Percentiles rank a stretch among this genome's conserved stretches.
Evolutionary conservation across 2,329 filamentous ascomycete genomes (phyloP).

Genomic region (Botrytis paeoniae): DNA sequence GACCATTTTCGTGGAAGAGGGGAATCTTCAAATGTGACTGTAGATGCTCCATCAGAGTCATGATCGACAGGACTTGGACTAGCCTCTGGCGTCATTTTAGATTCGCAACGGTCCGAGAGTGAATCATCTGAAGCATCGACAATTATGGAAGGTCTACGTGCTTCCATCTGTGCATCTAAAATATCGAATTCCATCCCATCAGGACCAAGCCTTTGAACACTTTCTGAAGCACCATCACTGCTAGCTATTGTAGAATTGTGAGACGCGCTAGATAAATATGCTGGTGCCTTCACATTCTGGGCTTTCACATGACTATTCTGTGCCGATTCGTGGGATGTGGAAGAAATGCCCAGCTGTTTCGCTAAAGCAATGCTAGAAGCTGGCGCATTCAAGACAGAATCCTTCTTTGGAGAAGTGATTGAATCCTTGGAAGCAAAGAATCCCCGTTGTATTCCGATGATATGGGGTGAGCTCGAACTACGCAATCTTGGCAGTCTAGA

Average conservation of each 20-base stretch:
- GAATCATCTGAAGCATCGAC: conserved; percentile 26
- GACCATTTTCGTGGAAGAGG: conserved; percentile 28
- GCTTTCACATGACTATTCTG: no score
- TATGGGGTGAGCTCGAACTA: conserved; percentile 7
- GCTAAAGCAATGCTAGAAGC: conserved; percentile 17
- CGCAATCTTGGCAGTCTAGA: conserved; percentile 3
- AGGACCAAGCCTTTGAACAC: background rate
- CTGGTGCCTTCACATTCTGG: background rate
- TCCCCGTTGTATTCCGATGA: background rate
- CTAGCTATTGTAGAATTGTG: background rate
- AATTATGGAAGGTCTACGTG: conserved; percentile 10
- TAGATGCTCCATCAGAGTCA: conserved; percentile 16
- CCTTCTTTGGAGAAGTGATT: background rate
- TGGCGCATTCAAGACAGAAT: background rate
- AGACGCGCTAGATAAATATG: background rate
- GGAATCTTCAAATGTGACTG: conserved; percentile 25
- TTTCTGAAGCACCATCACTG: conserved; percentile 19
- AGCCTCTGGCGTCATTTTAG: conserved; percentile 1
- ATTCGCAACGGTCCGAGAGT: conserved; percentile 24
- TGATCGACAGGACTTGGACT: conserved; percentile 23
- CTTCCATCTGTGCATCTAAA: conserved; percentile 3
- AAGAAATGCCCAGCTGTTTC: conserved; percentile 12
- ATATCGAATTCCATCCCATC: conserved; percentile 18
- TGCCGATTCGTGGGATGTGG: background rate
- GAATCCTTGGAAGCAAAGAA: background rate